A percentile compares a stretch with the other conserved stretches of the same genome.
Evolutionary conservation across 176 grass and related monocot species (phyloP).

Genomic region (Musa itinerans): DNA sequence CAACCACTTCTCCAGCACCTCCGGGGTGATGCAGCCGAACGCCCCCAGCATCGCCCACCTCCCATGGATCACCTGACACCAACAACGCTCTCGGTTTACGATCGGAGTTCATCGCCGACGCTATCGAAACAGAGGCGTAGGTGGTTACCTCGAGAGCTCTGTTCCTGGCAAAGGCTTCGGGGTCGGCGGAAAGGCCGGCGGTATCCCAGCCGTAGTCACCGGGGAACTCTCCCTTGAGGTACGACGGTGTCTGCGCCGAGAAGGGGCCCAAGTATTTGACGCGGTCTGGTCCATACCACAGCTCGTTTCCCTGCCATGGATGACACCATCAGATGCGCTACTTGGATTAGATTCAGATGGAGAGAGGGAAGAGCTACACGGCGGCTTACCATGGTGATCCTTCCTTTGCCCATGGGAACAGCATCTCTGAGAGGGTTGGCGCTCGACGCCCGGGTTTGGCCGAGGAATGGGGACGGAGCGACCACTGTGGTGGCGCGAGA

Average conservation of each 20-base stretch:
- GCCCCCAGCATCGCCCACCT: conserved; percentile 95
- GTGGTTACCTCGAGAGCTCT: conserved; percentile 66
- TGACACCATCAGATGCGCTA: not conserved
- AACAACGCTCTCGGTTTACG: not conserved
- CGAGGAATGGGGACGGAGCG: conserved; percentile 31
- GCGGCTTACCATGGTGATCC: conserved; percentile 37
- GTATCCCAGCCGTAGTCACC: conserved; percentile 98
- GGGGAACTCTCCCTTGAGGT: conserved; percentile 84
- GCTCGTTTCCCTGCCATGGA: conserved; percentile 44
- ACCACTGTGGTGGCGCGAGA: conserved; percentile 31
- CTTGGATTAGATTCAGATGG: too few relatives aligned
- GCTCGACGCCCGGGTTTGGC: conserved; percentile 47
- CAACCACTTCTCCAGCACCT: conserved; percentile 84
- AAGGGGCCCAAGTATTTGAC: conserved; percentile 91
- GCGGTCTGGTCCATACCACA: conserved; percentile 85
- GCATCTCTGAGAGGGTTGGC: conserved; percentile 35
- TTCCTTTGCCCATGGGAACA: conserved; percentile 42
- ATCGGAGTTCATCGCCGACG: too few relatives aligned
- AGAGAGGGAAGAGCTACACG: not conserved
- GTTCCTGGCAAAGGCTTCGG: conserved; percentile 85
- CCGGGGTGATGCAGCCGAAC: conserved; percentile 80
- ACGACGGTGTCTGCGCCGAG: conserved; percentile 81
- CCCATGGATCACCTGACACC: conserved; percentile 62
- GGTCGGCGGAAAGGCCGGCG: conserved; percentile 81
- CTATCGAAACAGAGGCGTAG: too few relatives aligned